phyloP scores from a whole-genome alignment of 2,329 filamentous ascomycete species.

The Tolypocladium tundrense region DNA sequence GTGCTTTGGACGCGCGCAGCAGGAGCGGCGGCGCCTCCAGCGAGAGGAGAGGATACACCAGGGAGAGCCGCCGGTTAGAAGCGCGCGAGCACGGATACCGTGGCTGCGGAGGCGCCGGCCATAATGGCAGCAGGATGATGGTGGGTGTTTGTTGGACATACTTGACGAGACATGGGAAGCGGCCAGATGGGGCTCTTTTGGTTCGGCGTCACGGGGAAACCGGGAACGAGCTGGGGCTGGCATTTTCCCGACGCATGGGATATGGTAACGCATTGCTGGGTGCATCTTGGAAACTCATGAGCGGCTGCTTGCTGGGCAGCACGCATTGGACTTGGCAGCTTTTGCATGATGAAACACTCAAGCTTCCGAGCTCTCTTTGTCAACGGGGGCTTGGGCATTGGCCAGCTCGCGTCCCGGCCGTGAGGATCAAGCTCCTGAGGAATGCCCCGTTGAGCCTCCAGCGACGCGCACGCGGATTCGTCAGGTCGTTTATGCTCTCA shows the following conservation, averaged over 20 bases:
- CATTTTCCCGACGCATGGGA: too few species aligned
- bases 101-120: not conserved
- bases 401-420: not conserved
- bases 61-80: not conserved
- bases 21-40: slow-evolving; percentile 8
- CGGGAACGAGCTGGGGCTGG: not conserved
- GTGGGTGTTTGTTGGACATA: too few species aligned
- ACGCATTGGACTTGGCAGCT: too few species aligned
- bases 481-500: not conserved
- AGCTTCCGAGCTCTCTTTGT: too few species aligned
- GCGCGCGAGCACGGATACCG: not conserved
- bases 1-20: slow-evolving; percentile 11
- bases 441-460: not conserved
- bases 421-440: too few species aligned
- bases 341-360: too few species aligned
- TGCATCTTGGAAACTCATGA: too few species aligned
- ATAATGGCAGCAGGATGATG: too few species aligned
- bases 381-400: not conserved
- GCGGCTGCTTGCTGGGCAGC: too few species aligned
- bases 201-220: not conserved
- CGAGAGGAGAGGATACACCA: slow-evolving; percentile 1
- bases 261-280: too few species aligned
- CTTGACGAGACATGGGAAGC: not conserved
- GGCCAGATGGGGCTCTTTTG: not conserved
- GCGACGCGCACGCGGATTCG: not conserved